A percentile compares a stretch with the other conserved stretches of the same genome.
phyloP scores from a whole-genome alignment of 805 yeast genomes.

The Brettanomyces custersianus region DNA sequence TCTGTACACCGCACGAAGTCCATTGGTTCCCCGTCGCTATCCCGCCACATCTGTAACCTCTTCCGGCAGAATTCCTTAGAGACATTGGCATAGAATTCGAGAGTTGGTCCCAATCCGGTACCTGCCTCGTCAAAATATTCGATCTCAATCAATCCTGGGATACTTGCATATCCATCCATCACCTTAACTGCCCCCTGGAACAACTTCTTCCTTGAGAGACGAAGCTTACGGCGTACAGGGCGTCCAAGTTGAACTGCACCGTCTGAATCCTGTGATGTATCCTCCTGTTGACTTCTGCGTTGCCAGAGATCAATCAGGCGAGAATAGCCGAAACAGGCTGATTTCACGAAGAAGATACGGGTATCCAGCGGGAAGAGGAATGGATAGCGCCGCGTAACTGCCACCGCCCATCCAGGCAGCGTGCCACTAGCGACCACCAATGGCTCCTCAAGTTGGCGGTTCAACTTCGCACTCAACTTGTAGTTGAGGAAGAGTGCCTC shows the following conservation, averaged over 20 bases:
- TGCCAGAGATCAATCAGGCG: constrained; percentile 77
- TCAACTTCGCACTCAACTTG: constrained; percentile 77
- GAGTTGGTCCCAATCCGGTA: constrained; percentile 93
- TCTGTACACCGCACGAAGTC: constrained; percentile 30
- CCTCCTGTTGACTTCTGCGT: constrained; percentile 32
- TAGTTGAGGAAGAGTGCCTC: constrained; percentile 51
- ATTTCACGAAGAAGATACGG: constrained; percentile 66
- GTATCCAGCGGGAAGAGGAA: constrained; percentile 81
- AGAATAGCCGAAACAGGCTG: constrained; percentile 87
- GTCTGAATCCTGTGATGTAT: constrained; percentile 11
- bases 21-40: constrained; percentile 7
- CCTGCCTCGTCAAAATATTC: constrained; percentile 89
- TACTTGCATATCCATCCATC: constrained; percentile 62
- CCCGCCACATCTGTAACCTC: constrained; percentile 63
- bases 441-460: constrained; percentile 84
- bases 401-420: constrained; percentile 77
- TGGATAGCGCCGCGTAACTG: constrained; percentile 64
- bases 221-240: constrained; percentile 67
- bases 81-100: constrained; percentile 80
- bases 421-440: constrained; percentile 79
- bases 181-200: constrained; percentile 75
- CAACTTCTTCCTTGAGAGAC: constrained; percentile 62
- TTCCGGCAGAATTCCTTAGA: constrained; percentile 63
- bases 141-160: constrained; percentile 78
- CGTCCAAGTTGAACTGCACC: constrained; percentile 48